Evolutionary conservation across 140 eudicot genomes (phyloP), one percentile per base, ranked within the genome.

Genomic region (Erigeron philadelphicus): DNA sequence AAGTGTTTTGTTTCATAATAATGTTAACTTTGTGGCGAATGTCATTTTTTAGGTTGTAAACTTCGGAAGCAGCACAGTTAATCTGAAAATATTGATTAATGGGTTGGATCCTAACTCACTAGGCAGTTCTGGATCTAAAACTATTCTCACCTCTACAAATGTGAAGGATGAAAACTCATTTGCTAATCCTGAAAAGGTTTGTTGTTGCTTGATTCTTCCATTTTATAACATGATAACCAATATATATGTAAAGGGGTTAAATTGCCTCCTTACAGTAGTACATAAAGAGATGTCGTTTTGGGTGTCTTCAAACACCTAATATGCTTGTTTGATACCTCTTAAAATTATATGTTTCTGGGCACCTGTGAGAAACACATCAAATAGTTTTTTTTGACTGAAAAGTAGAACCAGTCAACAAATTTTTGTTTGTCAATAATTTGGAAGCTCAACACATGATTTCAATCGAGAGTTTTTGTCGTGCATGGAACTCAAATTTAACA

Each of bases 121-220:
- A 13, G 82, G 76, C n/a, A 11, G 68, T 40, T 44, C 67, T 8
- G 90, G 83, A 8, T 72, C 80, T n/a, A 77, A 68, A 79, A 85
- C 95, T 12, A 79, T 84, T 52, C 84, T 90, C 35, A 73, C 88
- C 3, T 90, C 97, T 38, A 43, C 63, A 10, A 79, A 80, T 49
- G 74, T 82, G 21, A 88, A 60, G 86, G 97, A 85, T 72, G 97
- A 88, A 71, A 90, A 90, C 75, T 78, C 96, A 42, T 88, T 90
- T 70, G 67, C 72, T 4, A 45, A 78, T 56, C 97, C 97, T 48
- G 40, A 47, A 8, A 90, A 90, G 96, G 97, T 90, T 82, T 17
- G 6, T 12, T n/a, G 49, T 38, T 61, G 40, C 60, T 54, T 54
- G 60, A 18, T 9, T 54, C 60, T 54, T 54, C 10, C 19, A 18